Percentiles rank a stretch among this genome's conserved stretches.
Conservation (phyloP, 2,329 filamentous ascomycete species). For the Aotearoamyces nothofagi region DNA sequence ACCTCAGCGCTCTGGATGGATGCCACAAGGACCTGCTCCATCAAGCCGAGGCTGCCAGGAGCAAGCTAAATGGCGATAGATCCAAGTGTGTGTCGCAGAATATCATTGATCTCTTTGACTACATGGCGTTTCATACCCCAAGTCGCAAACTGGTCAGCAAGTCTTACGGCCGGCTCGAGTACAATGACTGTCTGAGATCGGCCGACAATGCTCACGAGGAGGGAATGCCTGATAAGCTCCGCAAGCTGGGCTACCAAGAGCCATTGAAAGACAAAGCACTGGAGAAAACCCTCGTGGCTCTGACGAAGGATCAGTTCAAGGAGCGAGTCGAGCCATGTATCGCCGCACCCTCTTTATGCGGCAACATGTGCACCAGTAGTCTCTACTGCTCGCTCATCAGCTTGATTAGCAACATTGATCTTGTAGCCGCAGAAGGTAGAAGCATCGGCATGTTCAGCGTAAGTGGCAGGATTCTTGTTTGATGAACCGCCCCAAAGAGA, state of each 20-base stretch:
- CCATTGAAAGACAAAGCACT: slow-evolving; percentile 64
- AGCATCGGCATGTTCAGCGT: slow-evolving; percentile 35
- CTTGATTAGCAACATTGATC: slow-evolving; percentile 33
- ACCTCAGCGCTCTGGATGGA: slow-evolving; percentile 57
- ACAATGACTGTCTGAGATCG: slow-evolving; percentile 78
- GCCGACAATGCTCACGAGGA: too few species aligned
- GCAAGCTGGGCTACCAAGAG: slow-evolving; percentile 59
- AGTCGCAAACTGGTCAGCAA: slow-evolving; percentile 75
- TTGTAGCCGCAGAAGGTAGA: slow-evolving; percentile 34
- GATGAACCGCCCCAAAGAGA: too few species aligned
- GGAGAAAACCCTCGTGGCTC: slow-evolving; percentile 67
- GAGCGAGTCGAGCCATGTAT: slow-evolving; percentile 57
- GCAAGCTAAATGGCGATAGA: too few species aligned
- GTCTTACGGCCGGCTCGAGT: slow-evolving; percentile 64
- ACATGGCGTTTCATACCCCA: slow-evolving; percentile 63
- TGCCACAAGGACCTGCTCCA: too few species aligned
- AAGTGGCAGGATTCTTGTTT: too few species aligned
- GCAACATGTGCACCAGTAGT: slow-evolving; percentile 41
- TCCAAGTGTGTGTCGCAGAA: too few species aligned
- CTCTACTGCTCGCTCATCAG: slow-evolving; percentile 36
- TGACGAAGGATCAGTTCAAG: slow-evolving; percentile 67
- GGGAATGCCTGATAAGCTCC: slow-evolving; percentile 58
- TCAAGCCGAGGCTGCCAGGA: too few species aligned
- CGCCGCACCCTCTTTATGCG: slow-evolving; percentile 59
- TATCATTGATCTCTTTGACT: slow-evolving; percentile 62